Base-by-base conservation (phyloP, 805 yeast species). In the Metschnikowia continentalis region DNA sequence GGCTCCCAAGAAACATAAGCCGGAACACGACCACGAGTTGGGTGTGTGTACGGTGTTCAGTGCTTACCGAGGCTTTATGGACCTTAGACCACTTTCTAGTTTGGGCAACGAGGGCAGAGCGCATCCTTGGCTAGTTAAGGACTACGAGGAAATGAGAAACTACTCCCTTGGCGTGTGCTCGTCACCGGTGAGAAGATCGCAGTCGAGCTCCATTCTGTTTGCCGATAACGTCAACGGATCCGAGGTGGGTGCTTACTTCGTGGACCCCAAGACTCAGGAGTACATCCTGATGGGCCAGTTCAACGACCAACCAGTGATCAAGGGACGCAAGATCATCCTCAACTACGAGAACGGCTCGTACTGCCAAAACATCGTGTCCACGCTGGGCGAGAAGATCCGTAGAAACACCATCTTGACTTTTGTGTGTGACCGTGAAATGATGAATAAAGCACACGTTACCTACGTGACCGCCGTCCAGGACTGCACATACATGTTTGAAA, bases 401-500 rank as follows among this genome's bases (percentile, higher is more conserved):
- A 84, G 79, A 60, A 81, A 90, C 2, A 79, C 95, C 0, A 65
- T 88, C 3, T 63, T 90, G 43, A 78, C 88, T 20, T 87, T 90
- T 56, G 78, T 84, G 13, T 90, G 97, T 67, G 96, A 89, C 66
- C 76, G 88, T 53, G 92, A 86, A 46, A 80, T 86, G 61, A 66
- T 79, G 63, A 68, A 80, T 5, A 80, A 80, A 53, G 94, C 91
- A 0, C 74, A 80, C 35, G 72, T 89, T 0, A 77, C 87, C 15
- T 89, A 77, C 63, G 77, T 90, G 32, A 94, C 94, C 1, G 81
- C 82, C 6, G 61, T 80, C 39, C 80, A 88, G 64, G 88, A 90
- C 54, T 90, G 97, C 67, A 81, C 85, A 35, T 90, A 88, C 65
- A 80, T 85, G 61, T 90, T 90, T 65, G 96, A 90, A 62, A 90